phyloP scores from a whole-genome alignment of 1,284 basidiomycete species.

The Leccinum ponderosum region DNA sequence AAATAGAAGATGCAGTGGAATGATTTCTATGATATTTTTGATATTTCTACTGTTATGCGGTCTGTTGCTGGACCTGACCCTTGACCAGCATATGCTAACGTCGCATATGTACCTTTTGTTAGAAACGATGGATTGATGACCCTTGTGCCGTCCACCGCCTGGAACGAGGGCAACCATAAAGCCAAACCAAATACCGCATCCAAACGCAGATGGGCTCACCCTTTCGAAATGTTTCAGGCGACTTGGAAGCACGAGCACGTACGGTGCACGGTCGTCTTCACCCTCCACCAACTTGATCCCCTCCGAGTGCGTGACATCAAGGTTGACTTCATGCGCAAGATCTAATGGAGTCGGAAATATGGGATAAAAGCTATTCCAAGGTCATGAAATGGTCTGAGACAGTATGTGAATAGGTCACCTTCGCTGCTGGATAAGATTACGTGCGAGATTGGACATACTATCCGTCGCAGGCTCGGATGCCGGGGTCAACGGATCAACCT shows the following conservation, averaged over 20 bases:
- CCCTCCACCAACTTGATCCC: constrained; percentile 48
- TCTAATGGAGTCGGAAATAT: constrained; percentile 85
- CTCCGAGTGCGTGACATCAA: constrained; percentile 80
- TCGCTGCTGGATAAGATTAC: constrained; percentile 85
- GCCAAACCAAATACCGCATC: not conserved
- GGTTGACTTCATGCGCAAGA: constrained; percentile 76
- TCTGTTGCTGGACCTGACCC: constrained; percentile 34
- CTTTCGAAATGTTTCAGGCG: constrained; percentile 85
- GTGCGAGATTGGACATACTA: constrained; percentile 74
- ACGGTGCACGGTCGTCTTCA: constrained; percentile 58
- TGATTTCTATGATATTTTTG: constrained; percentile 23
- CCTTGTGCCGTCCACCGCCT: constrained; percentile 67
- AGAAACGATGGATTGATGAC: constrained; percentile 75
- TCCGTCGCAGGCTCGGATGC: constrained; percentile 59
- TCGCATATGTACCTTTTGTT: constrained; percentile 56
- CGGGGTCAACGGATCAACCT: constrained; percentile 50
- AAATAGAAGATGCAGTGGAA: not conserved
- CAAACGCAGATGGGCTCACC: constrained; percentile 42
- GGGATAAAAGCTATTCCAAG: constrained; percentile 80
- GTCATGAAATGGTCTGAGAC: constrained; percentile 4
- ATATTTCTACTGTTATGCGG: constrained; percentile 38
- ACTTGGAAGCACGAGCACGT: constrained; percentile 85
- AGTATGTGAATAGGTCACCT: constrained; percentile 48
- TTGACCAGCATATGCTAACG: constrained; percentile 39
- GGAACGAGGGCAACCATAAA: not conserved